Evolutionary conservation across 768 basidiomycete species (phyloP), one percentile per base, ranked within the genome.

Genomic region (Agrocybe praecox): DNA sequence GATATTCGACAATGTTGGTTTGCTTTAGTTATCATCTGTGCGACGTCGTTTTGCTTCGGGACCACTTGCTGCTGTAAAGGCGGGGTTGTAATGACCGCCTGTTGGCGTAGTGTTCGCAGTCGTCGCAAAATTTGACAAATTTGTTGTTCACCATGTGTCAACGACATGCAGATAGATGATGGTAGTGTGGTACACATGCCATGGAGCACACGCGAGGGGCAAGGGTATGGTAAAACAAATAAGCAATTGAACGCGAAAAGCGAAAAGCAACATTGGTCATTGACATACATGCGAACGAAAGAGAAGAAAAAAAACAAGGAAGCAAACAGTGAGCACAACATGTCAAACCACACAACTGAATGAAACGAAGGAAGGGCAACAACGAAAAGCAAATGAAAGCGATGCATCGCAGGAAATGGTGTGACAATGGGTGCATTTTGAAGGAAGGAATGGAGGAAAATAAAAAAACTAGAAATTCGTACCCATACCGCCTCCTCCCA

Each of bases 81-180:
- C 85, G 2, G 89, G 88, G 67, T 90, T 90, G 75, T 88, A 85
- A 73, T 90, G 87, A 15, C 88, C 87, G 64, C 79, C 26, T 18
- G 24, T 29, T 12, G 10, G 79, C 56, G 12, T n/a, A 15, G 5
- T 40, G n/a, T 40, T 40, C 36, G 12, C n/a, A 12, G 12, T 40
- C 12, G 36, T 40, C 14, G 33, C 33, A 34, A 34, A 15, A 34
- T 34, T 34, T 34, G 33, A 40, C 36, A 40, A 40, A 40, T 40
- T 40, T 40, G 36, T 15, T 40, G 12, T 40, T 40, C 36, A 40
- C 12, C 36, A 40, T 15, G 36, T 40, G 15, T 34, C 33, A 40
- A 40, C 36, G 42, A 49, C 34, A 58, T 54, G 59, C 59, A 54
- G 54, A 59, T 42, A 46, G 29, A 22, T 42, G 48, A 58, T 29